Conservation (phyloP, 805 yeast genomes). For the Blastobotrys chiropterorum region DNA sequence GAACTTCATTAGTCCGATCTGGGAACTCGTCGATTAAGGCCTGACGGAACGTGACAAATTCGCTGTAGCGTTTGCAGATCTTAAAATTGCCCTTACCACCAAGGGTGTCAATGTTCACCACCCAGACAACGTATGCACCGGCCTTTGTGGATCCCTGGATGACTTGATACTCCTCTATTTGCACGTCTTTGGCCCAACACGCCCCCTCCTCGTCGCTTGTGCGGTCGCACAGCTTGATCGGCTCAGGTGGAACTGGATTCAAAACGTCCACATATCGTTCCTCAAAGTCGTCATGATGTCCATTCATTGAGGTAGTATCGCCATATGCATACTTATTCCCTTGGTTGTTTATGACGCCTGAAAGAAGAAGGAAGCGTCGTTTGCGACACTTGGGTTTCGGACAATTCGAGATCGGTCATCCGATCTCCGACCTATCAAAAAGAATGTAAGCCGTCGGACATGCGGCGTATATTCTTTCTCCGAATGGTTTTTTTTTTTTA, state of each 20-base stretch:
- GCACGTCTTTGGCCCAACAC: slow-evolving; percentile 37
- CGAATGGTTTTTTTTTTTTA: no score
- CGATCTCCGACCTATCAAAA: no score
- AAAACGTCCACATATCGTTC: slow-evolving; percentile 4
- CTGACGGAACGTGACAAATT: slow-evolving; percentile 46
- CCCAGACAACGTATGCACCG: slow-evolving; percentile 40
- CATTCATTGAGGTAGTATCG: neutral
- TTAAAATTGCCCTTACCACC: slow-evolving; percentile 33
- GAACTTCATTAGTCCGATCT: slow-evolving; percentile 32
- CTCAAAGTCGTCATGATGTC: neutral
- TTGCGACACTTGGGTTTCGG: neutral
- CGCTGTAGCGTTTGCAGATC: slow-evolving; percentile 58
- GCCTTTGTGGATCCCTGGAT: slow-evolving; percentile 33
- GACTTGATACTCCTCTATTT: slow-evolving; percentile 35
- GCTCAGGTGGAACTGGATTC: slow-evolving; percentile 17
- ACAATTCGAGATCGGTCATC: neutral
- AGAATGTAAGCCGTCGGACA: no score
- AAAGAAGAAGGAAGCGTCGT: neutral
- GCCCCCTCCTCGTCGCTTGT: neutral
- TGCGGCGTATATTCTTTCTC: no score
- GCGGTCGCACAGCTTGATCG: slow-evolving; percentile 11
- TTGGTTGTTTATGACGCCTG: neutral
- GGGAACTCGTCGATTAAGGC: slow-evolving; percentile 36
- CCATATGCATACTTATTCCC: neutral
- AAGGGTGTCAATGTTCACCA: slow-evolving; percentile 33